Percentiles rank a stretch among this genome's conserved stretches.
These are phyloP conservation scores for Fagopyrum tataricum DNA, from an alignment of 148 eudicot genomes.

Conservation along the genomic window DNA sequence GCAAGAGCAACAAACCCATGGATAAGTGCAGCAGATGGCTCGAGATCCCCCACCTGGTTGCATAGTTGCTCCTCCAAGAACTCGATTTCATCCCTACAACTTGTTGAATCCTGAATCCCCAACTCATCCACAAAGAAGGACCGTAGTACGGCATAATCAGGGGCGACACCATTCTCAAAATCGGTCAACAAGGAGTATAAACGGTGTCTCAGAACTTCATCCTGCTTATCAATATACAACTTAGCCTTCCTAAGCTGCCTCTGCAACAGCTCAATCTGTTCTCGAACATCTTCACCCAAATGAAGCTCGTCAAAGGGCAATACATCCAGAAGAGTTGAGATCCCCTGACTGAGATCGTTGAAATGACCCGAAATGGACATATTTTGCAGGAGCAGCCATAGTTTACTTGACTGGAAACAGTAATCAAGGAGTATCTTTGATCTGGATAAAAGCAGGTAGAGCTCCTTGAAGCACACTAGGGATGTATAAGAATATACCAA, in stretches of 20 bases:
- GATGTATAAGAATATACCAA: slow-evolving; percentile 28
- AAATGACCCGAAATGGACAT: slow-evolving; percentile 73
- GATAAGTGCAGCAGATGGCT: slow-evolving; percentile 52
- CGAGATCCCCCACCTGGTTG: slow-evolving; percentile 63
- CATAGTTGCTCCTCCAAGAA: slow-evolving; percentile 78
- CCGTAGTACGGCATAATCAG: slow-evolving; percentile 32
- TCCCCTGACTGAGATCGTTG: slow-evolving; percentile 69
- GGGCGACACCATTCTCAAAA: slow-evolving; percentile 47
- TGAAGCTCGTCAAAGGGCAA: slow-evolving; percentile 45
- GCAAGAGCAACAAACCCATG: slow-evolving; percentile 63
- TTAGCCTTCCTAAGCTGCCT: slow-evolving; percentile 45
- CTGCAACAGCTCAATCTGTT: slow-evolving; percentile 58
- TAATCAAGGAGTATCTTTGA: slow-evolving; percentile 72
- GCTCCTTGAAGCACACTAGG: slow-evolving; percentile 65
- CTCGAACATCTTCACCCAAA: slow-evolving; percentile 52
- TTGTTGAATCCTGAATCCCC: slow-evolving; percentile 37
- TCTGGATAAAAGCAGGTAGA: slow-evolving; percentile 61
- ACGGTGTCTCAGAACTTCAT: slow-evolving; percentile 46
- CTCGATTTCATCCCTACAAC: slow-evolving; percentile 61
- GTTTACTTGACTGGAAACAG: slow-evolving; percentile 48
- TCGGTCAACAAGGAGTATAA: slow-evolving; percentile 44
- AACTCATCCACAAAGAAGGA: slow-evolving; percentile 44
- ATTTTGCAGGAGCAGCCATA: slow-evolving; percentile 80
- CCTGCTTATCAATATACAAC: slow-evolving; percentile 44
- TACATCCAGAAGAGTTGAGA: slow-evolving; percentile 76